These are phyloP conservation scores for Aaosphaeria arxii DNA, from an alignment of 2,329 filamentous ascomycete genomes.

Conservation along the genomic window DNA sequence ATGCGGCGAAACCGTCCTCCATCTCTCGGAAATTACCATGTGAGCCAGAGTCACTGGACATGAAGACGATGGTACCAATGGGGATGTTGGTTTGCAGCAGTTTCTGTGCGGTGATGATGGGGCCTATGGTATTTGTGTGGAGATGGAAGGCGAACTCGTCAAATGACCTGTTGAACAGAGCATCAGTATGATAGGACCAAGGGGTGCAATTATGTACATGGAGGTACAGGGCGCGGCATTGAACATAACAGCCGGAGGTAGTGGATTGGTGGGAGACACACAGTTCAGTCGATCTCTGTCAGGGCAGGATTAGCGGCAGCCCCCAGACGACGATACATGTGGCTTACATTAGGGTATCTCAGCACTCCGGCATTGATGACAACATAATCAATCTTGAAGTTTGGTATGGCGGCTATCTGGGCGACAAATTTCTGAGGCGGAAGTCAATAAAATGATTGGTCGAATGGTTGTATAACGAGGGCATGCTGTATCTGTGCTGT, in stretches of 20 bases:
- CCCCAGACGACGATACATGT: slow-evolving; percentile 6
- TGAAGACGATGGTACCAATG: slow-evolving; percentile 52
- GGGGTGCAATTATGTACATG: slow-evolving; percentile 2
- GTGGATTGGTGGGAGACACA: slow-evolving; percentile 25
- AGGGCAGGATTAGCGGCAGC: slow-evolving; percentile 15
- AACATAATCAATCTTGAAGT: slow-evolving; percentile 51
- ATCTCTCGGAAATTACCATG: slow-evolving; percentile 50
- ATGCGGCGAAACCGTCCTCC: slow-evolving; percentile 59
- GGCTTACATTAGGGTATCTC: slow-evolving; percentile 55
- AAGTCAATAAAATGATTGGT: slow-evolving; percentile 6
- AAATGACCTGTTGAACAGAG: slow-evolving; percentile 43
- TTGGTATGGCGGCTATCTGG: slow-evolving; percentile 38
- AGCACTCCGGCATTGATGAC: slow-evolving; percentile 58
- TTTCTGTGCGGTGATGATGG: slow-evolving; percentile 55
- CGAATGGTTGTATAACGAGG: background rate
- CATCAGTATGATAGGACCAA: no score
- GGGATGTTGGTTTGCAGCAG: slow-evolving; percentile 48
- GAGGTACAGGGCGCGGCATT: background rate
- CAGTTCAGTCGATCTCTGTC: slow-evolving; percentile 51
- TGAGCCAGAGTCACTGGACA: slow-evolving; percentile 57
- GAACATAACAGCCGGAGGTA: slow-evolving; percentile 2
- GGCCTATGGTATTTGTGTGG: slow-evolving; percentile 58
- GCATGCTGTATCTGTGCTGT: background rate
- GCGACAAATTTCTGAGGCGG: slow-evolving; percentile 41
- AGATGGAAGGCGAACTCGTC: slow-evolving; percentile 54